phyloP scores from a whole-genome alignment of 257 asterid species.

The Przewalskia tangutica region DNA sequence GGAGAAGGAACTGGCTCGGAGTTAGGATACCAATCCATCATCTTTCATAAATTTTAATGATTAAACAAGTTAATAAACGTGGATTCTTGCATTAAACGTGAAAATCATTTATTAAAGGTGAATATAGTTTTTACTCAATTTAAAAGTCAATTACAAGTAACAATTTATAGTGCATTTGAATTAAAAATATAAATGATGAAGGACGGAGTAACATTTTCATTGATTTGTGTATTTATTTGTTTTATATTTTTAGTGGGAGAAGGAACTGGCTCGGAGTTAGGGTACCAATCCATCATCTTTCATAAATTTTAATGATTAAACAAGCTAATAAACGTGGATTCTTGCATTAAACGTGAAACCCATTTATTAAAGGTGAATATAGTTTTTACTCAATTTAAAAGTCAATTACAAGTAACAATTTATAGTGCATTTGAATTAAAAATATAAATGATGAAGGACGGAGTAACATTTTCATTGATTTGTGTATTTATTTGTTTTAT shows the following conservation, averaged over 20 bases:
- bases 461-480: background rate
- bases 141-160: background rate
- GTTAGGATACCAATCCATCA: background rate
- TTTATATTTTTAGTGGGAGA: no score
- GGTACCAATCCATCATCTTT: background rate
- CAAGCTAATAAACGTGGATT: background rate
- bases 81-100: background rate
- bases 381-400: background rate
- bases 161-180: no score
- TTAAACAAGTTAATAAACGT: background rate
- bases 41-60: background rate
- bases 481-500: no score
- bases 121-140: background rate
- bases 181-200: no score
- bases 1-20: no score
- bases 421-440: no score
- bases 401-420: background rate
- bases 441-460: no score
- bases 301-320: background rate
- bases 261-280: background rate
- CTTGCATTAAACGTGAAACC: background rate
- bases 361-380: background rate
- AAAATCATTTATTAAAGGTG: background rate
- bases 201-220: background rate
- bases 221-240: no score